These are phyloP conservation scores for Kluyveromyces dobzhanskii DNA, from an alignment of 805 yeast species.

Conservation along the genomic window DNA sequence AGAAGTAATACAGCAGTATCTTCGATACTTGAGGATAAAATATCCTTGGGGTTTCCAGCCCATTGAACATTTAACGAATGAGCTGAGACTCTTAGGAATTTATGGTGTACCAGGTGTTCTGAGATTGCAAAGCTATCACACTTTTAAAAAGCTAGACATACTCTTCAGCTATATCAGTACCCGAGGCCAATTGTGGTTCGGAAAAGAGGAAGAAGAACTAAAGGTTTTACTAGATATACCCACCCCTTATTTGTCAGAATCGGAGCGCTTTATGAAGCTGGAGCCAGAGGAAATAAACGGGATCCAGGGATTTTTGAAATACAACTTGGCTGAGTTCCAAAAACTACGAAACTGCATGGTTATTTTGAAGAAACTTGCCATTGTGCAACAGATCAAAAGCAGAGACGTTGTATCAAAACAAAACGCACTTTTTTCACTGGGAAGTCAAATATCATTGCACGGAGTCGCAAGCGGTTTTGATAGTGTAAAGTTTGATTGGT, in stretches of 20 bases:
- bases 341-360: slow-evolving; percentile 8
- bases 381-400: slow-evolving; percentile 15
- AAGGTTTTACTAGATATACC: slow-evolving; percentile 1
- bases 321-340: slow-evolving; percentile 16
- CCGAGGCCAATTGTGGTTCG: not conserved
- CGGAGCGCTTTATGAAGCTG: slow-evolving; percentile 8
- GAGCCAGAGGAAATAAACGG: slow-evolving; percentile 23
- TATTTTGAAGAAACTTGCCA: slow-evolving; percentile 15
- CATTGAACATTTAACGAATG: slow-evolving; percentile 10
- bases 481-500: not conserved
- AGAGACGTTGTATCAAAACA: slow-evolving; percentile 14
- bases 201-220: slow-evolving; percentile 3
- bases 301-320: slow-evolving; percentile 21
- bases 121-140: slow-evolving; percentile 9
- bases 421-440: slow-evolving; percentile 3
- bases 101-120: slow-evolving; percentile 5
- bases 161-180: not conserved
- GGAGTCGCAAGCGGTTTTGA: slow-evolving; percentile 1
- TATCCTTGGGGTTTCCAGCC: slow-evolving; percentile 20
- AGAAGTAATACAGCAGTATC: slow-evolving; percentile 14
- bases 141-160: not conserved
- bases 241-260: not conserved
- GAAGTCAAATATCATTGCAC: not conserved
- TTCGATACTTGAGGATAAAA: slow-evolving; percentile 11
- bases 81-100: slow-evolving; percentile 10